These are phyloP conservation scores for Exophiala bonariae DNA, from an alignment of 2,329 filamentous ascomycete genomes.

Conservation along the genomic window DNA sequence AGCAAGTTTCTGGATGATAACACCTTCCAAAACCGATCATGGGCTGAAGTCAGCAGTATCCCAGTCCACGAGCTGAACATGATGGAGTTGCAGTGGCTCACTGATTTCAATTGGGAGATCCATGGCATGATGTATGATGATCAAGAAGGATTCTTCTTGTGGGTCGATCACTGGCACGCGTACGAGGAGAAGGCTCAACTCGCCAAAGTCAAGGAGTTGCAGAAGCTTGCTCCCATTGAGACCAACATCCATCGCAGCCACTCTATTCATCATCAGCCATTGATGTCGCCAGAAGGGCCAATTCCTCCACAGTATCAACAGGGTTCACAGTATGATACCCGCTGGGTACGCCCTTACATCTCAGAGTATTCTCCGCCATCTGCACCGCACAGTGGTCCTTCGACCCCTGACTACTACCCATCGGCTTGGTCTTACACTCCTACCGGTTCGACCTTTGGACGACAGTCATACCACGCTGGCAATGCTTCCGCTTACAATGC, in stretches of 20 bases:
- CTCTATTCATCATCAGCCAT: slow-evolving; percentile 47
- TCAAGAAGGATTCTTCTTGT: slow-evolving; percentile 66
- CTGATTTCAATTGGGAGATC: slow-evolving; percentile 77
- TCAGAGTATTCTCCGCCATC: slow-evolving; percentile 54
- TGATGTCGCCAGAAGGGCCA: slow-evolving; percentile 48
- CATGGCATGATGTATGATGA: slow-evolving; percentile 81
- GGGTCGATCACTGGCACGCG: slow-evolving; percentile 66
- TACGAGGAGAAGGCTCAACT: slow-evolving; percentile 56
- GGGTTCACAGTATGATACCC: slow-evolving; percentile 47
- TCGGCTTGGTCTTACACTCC: slow-evolving; percentile 43
- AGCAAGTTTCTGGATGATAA: slow-evolving; percentile 98
- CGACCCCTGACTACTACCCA: slow-evolving; percentile 49
- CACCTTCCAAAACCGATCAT: slow-evolving; percentile 95
- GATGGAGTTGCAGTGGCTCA: slow-evolving; percentile 85
- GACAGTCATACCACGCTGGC: slow-evolving; percentile 18
- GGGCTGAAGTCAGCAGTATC: slow-evolving; percentile 93
- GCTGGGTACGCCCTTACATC: slow-evolving; percentile 50
- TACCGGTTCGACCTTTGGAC: slow-evolving; percentile 13
- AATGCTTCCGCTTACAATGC: slow-evolving; percentile 19
- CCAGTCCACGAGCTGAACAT: slow-evolving; percentile 78
- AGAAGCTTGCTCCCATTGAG: slow-evolving; percentile 62
- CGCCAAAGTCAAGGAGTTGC: slow-evolving; percentile 44
- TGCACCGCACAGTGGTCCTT: slow-evolving; percentile 48
- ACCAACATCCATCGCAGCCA: slow-evolving; percentile 60
- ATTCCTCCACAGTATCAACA: slow-evolving; percentile 54